phyloP scores from a whole-genome alignment of 2,329 filamentous ascomycete species.

The Ophiostoma piceae region DNA sequence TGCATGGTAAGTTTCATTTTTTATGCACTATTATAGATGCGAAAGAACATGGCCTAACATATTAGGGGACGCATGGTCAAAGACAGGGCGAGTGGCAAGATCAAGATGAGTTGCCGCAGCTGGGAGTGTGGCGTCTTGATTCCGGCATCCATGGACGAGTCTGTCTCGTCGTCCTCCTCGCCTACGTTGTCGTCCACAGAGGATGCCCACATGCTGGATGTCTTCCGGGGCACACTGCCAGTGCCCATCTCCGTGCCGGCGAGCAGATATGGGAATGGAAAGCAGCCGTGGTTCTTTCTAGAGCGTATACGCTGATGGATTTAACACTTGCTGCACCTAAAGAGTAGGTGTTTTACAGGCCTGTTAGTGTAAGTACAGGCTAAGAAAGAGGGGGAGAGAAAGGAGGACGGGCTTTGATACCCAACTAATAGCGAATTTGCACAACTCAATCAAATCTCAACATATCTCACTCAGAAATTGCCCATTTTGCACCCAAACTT shows the following conservation, averaged over 20 bases:
- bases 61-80: constrained; percentile 69
- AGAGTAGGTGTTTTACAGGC: too few relatives aligned
- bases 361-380: too few relatives aligned
- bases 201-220: constrained; percentile 33
- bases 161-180: neutral
- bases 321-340: too few relatives aligned
- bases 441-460: neutral
- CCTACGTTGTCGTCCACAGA: neutral
- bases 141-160: constrained; percentile 41
- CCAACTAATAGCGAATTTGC: neutral
- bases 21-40: too few relatives aligned
- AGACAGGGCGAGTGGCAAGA: constrained; percentile 59
- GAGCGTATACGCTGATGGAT: neutral
- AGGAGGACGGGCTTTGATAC: neutral
- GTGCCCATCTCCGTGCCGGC: constrained; percentile 61
- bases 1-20: constrained; percentile 63
- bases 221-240: constrained; percentile 53
- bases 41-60: neutral
- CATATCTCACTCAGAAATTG: neutral
- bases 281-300: constrained; percentile 42
- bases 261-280: constrained; percentile 39
- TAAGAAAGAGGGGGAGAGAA: neutral
- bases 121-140: constrained; percentile 93
- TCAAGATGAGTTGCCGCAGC: constrained; percentile 79
- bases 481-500: neutral